These are phyloP conservation scores for Babesia gibsoni DNA, from an alignment of 169 alveolate genomes.

Conservation along the genomic window DNA sequence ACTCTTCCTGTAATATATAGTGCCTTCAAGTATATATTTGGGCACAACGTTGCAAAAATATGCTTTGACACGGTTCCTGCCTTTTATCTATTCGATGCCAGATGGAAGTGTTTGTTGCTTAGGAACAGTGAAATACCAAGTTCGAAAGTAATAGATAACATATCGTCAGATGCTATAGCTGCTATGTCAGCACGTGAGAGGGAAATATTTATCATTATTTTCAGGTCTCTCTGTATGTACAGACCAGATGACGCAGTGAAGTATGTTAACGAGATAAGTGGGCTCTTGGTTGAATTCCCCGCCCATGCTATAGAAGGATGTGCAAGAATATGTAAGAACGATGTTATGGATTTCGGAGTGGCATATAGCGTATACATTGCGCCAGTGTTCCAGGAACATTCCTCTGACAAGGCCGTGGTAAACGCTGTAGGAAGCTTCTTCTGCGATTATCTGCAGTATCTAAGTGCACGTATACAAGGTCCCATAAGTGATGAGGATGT, in stretches of 20 bases:
- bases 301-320: constrained; percentile 13
- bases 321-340: constrained; percentile 21
- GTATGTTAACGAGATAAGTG: not conserved
- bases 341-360: constrained; percentile 30
- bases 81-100: constrained; percentile 9
- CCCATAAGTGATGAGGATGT: constrained; percentile 20
- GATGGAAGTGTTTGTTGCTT: constrained; percentile 25
- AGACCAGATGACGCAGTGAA: constrained; percentile 32
- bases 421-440: constrained; percentile 20
- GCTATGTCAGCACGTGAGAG: constrained; percentile 5
- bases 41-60: not conserved
- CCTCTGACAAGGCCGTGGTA: not conserved
- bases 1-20: constrained; percentile 14
- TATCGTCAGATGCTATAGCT: not conserved
- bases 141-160: not conserved
- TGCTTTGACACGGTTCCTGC: not conserved
- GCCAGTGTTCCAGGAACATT: not conserved
- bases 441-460: constrained; percentile 5
- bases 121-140: constrained; percentile 12
- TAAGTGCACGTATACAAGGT: not conserved
- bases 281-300: constrained; percentile 7
- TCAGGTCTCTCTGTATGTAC: constrained; percentile 11
- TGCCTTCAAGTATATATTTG: constrained; percentile 10
- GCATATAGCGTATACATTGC: constrained; percentile 18
- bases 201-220: constrained; percentile 1